phyloP scores from a whole-genome alignment of 116 monocot genomes.

The Cymodocea nodosa region DNA sequence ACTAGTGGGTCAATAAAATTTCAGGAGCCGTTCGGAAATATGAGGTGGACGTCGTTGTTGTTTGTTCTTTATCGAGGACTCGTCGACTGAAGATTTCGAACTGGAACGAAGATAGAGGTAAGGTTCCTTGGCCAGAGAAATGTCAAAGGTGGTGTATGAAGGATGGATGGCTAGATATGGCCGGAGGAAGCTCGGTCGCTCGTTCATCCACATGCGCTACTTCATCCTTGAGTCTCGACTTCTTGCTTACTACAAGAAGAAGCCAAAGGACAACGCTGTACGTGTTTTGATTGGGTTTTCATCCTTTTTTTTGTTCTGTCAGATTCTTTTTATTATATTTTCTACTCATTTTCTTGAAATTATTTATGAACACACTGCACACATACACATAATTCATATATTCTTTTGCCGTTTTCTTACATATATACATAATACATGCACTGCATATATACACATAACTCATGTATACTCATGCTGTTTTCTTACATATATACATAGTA shows the following conservation, averaged over 20 bases:
- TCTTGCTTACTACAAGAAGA: constrained; percentile 83
- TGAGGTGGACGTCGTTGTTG: not conserved
- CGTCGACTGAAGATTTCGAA: not conserved
- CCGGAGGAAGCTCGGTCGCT: constrained; percentile 81
- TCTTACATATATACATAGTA: too few species aligned
- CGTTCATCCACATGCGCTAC: constrained; percentile 85
- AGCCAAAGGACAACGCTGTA: constrained; percentile 75
- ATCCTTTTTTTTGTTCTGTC: not conserved
- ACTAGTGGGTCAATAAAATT: not conserved
- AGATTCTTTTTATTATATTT: not conserved
- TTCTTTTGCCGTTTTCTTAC: too few species aligned
- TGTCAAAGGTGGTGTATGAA: constrained; percentile 67
- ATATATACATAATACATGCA: too few species aligned
- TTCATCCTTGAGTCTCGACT: constrained; percentile 72
- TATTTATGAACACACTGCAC: not conserved
- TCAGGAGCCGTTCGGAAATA: not conserved
- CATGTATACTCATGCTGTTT: too few species aligned
- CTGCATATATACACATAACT: too few species aligned
- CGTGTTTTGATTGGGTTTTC: not conserved
- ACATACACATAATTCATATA: too few species aligned
- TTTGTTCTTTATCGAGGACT: not conserved
- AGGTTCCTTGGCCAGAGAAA: constrained; percentile 3
- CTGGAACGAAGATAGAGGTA: not conserved
- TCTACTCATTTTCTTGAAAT: not conserved
- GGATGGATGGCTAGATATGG: constrained; percentile 96